phyloP scores from a whole-genome alignment of 768 basidiomycete species.

The Termitomyces sp. region DNA sequence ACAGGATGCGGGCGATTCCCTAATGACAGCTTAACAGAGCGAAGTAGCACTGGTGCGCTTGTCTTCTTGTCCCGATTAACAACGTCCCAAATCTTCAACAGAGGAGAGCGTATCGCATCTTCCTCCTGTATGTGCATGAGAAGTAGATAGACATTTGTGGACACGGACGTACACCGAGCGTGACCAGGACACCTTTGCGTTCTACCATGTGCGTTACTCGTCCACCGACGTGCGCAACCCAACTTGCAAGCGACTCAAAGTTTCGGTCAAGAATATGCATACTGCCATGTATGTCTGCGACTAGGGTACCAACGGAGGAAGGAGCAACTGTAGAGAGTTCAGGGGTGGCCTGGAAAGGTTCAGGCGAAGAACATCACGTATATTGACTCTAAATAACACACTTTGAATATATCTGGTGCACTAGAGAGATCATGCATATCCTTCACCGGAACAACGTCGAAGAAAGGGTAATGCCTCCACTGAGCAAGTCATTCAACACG shows the following conservation, averaged over 20 bases:
- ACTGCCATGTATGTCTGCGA: slow-evolving; percentile 84
- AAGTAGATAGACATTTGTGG: neutral
- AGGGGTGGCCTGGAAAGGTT: slow-evolving; percentile 38
- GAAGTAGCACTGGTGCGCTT: slow-evolving; percentile 55
- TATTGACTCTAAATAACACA: slow-evolving; percentile 16
- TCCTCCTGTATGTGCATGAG: slow-evolving; percentile 58
- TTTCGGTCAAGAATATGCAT: slow-evolving; percentile 71
- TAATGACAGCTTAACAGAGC: slow-evolving; percentile 72
- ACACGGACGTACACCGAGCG: slow-evolving; percentile 67
- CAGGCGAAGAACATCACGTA: neutral
- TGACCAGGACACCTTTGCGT: slow-evolving; percentile 74
- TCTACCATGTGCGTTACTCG: slow-evolving; percentile 87
- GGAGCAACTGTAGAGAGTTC: slow-evolving; percentile 70
- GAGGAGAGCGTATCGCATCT: slow-evolving; percentile 53
- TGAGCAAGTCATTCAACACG: slow-evolving; percentile 20
- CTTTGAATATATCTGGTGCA: slow-evolving; percentile 77
- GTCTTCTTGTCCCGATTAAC: slow-evolving; percentile 62
- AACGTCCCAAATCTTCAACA: slow-evolving; percentile 89
- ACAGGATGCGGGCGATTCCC: slow-evolving; percentile 78
- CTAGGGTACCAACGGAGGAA: slow-evolving; percentile 61
- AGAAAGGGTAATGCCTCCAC: slow-evolving; percentile 92
- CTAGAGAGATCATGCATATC: slow-evolving; percentile 73
- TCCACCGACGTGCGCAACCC: slow-evolving; percentile 76
- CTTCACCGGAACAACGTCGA: slow-evolving; percentile 70
- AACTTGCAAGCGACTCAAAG: slow-evolving; percentile 65